Conservation (phyloP, 208 protist genomes). For the Trypanosoma theileri region DNA sequence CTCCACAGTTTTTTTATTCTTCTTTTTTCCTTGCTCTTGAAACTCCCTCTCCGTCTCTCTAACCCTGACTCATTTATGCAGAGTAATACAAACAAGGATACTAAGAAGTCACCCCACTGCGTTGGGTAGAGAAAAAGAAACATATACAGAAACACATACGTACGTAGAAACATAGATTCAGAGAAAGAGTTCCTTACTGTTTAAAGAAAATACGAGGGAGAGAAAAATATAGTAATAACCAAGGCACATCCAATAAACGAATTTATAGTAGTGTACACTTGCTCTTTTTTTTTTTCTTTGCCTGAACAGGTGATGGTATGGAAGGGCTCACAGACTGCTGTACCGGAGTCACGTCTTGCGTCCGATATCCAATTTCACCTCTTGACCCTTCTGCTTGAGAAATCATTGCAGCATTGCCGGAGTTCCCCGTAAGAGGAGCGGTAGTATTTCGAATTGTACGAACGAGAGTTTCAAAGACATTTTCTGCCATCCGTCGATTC, state of each 20-base stretch:
- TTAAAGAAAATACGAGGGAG: not conserved
- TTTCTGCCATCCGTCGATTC: slow-evolving; percentile 37
- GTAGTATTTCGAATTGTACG: slow-evolving; percentile 34
- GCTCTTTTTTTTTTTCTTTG: slow-evolving; percentile 18
- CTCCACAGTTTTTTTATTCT: no score
- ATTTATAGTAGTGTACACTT: slow-evolving; percentile 31
- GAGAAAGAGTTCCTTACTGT: no score
- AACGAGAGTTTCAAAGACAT: slow-evolving; percentile 52
- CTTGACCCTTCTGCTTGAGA: not conserved
- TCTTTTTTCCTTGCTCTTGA: no score
- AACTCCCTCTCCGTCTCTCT: no score
- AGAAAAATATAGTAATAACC: slow-evolving; percentile 23
- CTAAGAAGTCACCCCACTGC: no score
- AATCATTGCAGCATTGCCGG: not conserved
- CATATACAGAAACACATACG: no score
- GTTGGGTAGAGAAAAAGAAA: no score
- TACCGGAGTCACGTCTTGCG: no score
- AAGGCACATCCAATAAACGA: not conserved
- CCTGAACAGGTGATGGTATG: not conserved
- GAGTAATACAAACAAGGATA: no score
- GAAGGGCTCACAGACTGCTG: not conserved
- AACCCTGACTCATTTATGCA: no score
- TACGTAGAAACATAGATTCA: no score
- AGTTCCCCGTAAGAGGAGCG: not conserved
- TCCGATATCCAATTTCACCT: not conserved